These are phyloP conservation scores for Bremia lactucae DNA, from an alignment of 352 stramenopile species.

Conservation along the genomic window DNA sequence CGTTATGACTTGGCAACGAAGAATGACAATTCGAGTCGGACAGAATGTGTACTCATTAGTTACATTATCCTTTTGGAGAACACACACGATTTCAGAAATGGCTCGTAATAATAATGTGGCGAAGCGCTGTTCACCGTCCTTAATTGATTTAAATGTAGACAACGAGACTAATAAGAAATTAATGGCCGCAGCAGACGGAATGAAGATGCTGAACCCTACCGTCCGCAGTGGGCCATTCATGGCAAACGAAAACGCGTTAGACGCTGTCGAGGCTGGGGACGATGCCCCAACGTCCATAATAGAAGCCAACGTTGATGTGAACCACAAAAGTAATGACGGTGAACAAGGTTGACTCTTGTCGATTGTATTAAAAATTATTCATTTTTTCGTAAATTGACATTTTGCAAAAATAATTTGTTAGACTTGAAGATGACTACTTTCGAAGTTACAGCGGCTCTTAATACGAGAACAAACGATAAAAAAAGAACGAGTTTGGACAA, in stretches of 20 bases:
- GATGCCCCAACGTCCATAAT: slow-evolving; percentile 1
- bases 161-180: slow-evolving; percentile 15
- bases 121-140: slow-evolving; percentile 15
- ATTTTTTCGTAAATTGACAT: slow-evolving; percentile 12
- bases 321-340: background rate
- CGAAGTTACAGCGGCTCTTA: background rate
- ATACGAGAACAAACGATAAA: background rate
- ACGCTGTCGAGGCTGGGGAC: slow-evolving; percentile 11
- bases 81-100: slow-evolving; percentile 17
- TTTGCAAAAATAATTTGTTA: slow-evolving; percentile 12
- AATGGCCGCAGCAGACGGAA: slow-evolving; percentile 2
- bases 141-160: slow-evolving; percentile 7
- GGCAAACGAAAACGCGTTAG: slow-evolving; percentile 1
- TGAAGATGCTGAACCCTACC: background rate
- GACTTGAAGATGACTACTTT: slow-evolving; percentile 14
- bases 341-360: slow-evolving; percentile 9
- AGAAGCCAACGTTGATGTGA: background rate
- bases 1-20: no score
- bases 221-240: slow-evolving; percentile 8
- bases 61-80: slow-evolving; percentile 20
- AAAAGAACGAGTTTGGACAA: slow-evolving; percentile 1
- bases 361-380: slow-evolving; percentile 4
- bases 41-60: no score
- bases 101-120: slow-evolving; percentile 10
- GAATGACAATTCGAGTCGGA: background rate